These are phyloP conservation scores for Chrysoporthe puriensis DNA, from an alignment of 2,329 filamentous ascomycete genomes.

Conservation along the genomic window DNA sequence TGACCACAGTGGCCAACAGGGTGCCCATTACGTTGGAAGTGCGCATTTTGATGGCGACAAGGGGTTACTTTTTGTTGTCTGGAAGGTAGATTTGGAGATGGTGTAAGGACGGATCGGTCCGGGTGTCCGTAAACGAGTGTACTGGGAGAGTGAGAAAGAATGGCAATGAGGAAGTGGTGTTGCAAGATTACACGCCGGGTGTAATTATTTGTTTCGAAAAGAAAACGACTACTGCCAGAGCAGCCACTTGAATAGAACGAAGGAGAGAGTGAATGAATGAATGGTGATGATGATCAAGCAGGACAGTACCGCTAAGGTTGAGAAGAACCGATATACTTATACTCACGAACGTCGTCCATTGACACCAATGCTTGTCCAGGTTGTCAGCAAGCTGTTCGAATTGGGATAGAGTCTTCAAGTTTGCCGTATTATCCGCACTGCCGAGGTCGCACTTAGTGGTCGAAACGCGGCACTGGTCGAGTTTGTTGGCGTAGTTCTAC, in stretches of 20 bases:
- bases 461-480: not conserved
- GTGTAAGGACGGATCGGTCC: not conserved
- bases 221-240: not conserved
- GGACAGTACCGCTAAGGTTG: not conserved
- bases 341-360: not conserved
- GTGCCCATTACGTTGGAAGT: not conserved
- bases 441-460: not conserved
- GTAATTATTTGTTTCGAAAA: not conserved
- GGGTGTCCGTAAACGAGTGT: not conserved
- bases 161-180: not conserved
- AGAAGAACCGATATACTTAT: not conserved
- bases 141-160: not conserved
- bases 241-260: not conserved
- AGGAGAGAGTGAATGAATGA: not conserved
- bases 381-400: not conserved
- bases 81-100: not conserved
- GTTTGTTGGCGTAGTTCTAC: not conserved
- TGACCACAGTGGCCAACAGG: constrained; percentile 3
- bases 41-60: not conserved
- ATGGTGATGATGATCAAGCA: not conserved
- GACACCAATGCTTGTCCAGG: not conserved
- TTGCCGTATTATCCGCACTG: not conserved
- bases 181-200: not conserved
- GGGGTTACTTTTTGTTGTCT: not conserved
- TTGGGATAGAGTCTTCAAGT: not conserved